Base-by-base conservation (phyloP, 2,329 filamentous ascomycete species). In the Colletotrichum plurivorum region DNA sequence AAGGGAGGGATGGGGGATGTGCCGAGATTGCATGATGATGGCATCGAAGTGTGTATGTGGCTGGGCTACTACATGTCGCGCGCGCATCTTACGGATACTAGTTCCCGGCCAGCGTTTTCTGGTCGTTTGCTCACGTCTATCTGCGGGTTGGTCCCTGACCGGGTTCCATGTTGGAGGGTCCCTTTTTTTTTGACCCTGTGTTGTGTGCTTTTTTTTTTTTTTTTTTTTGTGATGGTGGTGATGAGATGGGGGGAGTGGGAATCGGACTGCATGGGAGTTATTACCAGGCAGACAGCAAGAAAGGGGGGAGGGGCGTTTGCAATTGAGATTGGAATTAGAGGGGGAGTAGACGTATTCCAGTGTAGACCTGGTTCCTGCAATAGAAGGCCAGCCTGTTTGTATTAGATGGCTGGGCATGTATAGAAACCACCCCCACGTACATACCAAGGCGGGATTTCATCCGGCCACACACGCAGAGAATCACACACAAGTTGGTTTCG, bases 331-430 rank as follows among this genome's bases (percentile, higher is more conserved):
- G 22, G 22, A 4, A 5, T 25, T 25, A 25, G 22, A 25, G 45
- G 31, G 45, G 10, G 57, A 52, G 31, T 36, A 36, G 8, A 36
- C 31, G 31, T 36, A 36, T 36, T 36, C 31, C 10, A 16, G 51
- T 12, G 20, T 9, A 36, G 31, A 36, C 31, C 31, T 59, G 45
- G 31, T 18, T 60, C 46, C 46, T 52, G 46, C 18, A 52, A 52
- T 60, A 46, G 57, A 52, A 60, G 57, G 57, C 48, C 46, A 52
- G 57, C 57, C 57, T 60, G 57, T 60, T 60, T 60, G 46, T 22
- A 60, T 60, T 18, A 18, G 46, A 43, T 41, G 12, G 27, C 25
- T 39, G 43, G 46, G 16, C 22, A 25, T 25, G 22, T 25, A 25
- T 25, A 5, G 45, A 51, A 58, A 5, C 41, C 9, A 16, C 10